phyloP scores from a whole-genome alignment of 768 basidiomycete genomes.

The Gloeopeniophorella convolvens region DNA sequence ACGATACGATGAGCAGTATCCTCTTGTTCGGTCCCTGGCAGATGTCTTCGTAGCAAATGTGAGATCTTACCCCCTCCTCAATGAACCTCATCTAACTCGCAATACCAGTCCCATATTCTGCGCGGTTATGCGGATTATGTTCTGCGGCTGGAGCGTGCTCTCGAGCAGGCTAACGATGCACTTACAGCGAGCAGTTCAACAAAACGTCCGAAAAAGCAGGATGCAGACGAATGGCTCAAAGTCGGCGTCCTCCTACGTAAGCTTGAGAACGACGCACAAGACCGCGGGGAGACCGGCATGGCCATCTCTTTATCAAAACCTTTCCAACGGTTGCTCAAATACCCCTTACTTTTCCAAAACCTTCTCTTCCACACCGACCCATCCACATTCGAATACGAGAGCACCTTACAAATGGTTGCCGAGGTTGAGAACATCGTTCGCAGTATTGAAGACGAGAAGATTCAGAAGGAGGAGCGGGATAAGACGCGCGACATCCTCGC shows the following conservation, averaged over 20 bases:
- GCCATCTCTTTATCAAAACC: constrained; percentile 96
- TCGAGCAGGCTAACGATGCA: constrained; percentile 80
- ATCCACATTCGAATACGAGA: constrained; percentile 95
- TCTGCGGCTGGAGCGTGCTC: constrained; percentile 85
- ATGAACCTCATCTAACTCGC: constrained; percentile 22
- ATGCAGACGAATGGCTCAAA: constrained; percentile 70
- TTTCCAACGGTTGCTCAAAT: constrained; percentile 94
- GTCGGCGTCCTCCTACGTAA: constrained; percentile 67
- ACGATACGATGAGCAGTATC: constrained; percentile 93
- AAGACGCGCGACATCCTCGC: constrained; percentile 93
- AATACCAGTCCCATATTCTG: constrained; percentile 77
- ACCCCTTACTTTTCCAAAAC: constrained; percentile 96
- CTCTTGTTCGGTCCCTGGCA: constrained; percentile 84
- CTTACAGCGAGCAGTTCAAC: constrained; percentile 52
- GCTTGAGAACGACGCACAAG: constrained; percentile 72
- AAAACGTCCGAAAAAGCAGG: constrained; percentile 80
- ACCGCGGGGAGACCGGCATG: constrained; percentile 89
- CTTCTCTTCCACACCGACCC: constrained; percentile 95
- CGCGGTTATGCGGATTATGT: constrained; percentile 93
- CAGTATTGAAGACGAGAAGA: constrained; percentile 97
- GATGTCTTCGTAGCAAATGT: constrained; percentile 96
- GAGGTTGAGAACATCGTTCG: constrained; percentile 96
- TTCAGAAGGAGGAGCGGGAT: constrained; percentile 92
- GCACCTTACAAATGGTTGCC: constrained; percentile 91
- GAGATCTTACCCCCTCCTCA: constrained; percentile 27